phyloP scores from a whole-genome alignment of 768 basidiomycete genomes.

The Termitomyces sp. region DNA sequence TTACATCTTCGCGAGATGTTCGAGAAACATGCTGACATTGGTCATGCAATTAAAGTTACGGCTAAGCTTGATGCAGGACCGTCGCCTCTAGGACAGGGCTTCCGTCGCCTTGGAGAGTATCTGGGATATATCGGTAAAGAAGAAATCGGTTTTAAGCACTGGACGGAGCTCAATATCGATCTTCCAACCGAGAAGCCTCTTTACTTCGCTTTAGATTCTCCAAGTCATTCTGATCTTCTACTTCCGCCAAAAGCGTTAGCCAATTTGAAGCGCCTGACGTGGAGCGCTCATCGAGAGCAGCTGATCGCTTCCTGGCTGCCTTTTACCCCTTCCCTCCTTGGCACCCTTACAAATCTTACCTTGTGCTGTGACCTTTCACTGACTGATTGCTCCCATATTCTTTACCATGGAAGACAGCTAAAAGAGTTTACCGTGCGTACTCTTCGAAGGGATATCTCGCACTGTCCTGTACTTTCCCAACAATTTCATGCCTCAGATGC shows the following conservation, averaged over 20 bases:
- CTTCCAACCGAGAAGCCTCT: not conserved
- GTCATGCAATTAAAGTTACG: not conserved
- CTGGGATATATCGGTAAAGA: not conserved
- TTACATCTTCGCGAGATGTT: not conserved
- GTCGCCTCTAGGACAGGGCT: not conserved
- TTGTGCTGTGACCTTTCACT: not conserved
- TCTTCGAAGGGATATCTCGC: not conserved
- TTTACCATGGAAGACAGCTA: not conserved
- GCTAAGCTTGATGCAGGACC: not conserved
- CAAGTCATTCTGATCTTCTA: not conserved
- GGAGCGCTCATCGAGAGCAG: slow-evolving; percentile 5
- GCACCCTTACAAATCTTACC: slow-evolving; percentile 1
- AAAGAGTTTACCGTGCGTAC: not conserved
- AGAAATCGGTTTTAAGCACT: not conserved
- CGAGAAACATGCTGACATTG: not conserved
- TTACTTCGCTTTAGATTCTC: not conserved
- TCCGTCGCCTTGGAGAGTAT: not conserved
- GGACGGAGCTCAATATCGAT: not conserved
- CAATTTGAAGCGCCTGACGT: slow-evolving; percentile 4
- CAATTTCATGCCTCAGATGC: not conserved
- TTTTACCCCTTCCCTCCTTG: slow-evolving; percentile 3
- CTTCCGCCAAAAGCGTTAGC: not conserved
- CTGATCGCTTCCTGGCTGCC: slow-evolving; percentile 7
- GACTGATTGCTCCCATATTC: not conserved
- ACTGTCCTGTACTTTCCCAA: not conserved